Evolutionary conservation across 169 alveolate species (phyloP).

Genomic region (Plasmodium falciparum): DNA sequence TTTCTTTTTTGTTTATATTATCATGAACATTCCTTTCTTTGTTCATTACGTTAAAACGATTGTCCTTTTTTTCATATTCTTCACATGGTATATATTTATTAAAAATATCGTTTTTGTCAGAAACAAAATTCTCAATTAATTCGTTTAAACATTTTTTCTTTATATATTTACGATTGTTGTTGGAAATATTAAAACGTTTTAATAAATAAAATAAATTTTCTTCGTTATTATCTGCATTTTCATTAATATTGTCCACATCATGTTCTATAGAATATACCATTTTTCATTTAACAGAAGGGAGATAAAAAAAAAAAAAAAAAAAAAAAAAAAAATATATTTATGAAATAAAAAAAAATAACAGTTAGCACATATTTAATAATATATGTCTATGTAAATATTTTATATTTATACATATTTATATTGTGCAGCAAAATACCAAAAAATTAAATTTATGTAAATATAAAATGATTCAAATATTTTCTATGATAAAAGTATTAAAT

Average conservation of each 20-base stretch:
- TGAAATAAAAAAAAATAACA: background rate
- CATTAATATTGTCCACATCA: background rate
- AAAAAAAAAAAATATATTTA: no score
- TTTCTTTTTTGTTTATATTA: background rate
- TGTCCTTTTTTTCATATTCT: background rate
- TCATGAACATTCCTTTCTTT: background rate
- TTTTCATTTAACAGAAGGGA: conserved; percentile 2
- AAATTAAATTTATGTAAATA: no score
- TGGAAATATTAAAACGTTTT: conserved; percentile 11
- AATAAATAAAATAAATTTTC: conserved; percentile 43
- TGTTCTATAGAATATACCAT: background rate
- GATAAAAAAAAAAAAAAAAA: no score
- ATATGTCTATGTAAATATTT: no score
- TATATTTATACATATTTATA: no score
- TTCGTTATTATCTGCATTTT: conserved; percentile 6
- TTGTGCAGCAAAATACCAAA: no score
- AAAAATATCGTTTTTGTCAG: conserved; percentile 12
- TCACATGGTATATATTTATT: conserved; percentile 39
- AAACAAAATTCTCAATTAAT: conserved; percentile 17
- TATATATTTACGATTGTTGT: background rate
- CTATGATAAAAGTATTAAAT: background rate
- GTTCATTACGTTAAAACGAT: no score
- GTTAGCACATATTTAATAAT: no score
- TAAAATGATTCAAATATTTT: no score
- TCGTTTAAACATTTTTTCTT: conserved; percentile 39